Percentiles rank a stretch among this genome's conserved stretches.
Evolutionary conservation across 768 basidiomycete genomes (phyloP).

Genomic region (Trametes cinnabarina): DNA sequence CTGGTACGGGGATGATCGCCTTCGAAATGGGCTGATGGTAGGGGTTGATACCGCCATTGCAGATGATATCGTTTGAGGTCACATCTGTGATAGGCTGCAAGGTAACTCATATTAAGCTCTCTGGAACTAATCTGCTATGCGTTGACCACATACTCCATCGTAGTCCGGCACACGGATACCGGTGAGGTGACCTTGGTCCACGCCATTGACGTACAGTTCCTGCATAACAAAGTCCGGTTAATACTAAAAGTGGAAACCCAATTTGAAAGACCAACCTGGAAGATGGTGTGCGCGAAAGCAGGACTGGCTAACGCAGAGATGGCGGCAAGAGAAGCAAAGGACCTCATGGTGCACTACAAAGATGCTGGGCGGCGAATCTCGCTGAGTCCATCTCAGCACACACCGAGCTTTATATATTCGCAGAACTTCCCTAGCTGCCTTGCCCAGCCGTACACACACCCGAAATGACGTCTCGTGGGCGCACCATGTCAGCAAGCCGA

Average conservation of each 20-base stretch:
- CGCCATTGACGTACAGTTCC: constrained; percentile 54
- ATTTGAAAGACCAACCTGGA: constrained; percentile 38
- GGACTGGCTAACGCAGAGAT: constrained; percentile 33
- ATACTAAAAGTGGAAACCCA: neutral
- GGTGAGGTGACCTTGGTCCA: constrained; percentile 43
- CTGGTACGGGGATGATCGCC: constrained; percentile 47
- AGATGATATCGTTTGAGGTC: constrained; percentile 52
- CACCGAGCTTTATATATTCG: constrained; percentile 9
- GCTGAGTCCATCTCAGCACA: neutral
- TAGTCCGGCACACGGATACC: constrained; percentile 48
- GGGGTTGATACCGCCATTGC: constrained; percentile 60
- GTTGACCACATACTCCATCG: constrained; percentile 41
- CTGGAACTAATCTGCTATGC: neutral
- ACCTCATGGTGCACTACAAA: constrained; percentile 16
- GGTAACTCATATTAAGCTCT: neutral
- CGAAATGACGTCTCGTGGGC: constrained; percentile 11
- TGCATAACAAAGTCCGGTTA: constrained; percentile 14
- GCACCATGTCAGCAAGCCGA: neutral
- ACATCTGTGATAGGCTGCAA: constrained; percentile 55
- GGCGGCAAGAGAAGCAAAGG: constrained; percentile 22
- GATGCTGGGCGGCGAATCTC: neutral
- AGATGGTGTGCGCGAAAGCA: constrained; percentile 50
- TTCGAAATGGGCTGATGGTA: constrained; percentile 47
- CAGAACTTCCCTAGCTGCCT: neutral
- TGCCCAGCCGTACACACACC: neutral